Percentiles rank a stretch among this genome's conserved stretches.
Evolutionary conservation across 768 basidiomycete species (phyloP).

Genomic region (Clitopilus hobsonii): DNA sequence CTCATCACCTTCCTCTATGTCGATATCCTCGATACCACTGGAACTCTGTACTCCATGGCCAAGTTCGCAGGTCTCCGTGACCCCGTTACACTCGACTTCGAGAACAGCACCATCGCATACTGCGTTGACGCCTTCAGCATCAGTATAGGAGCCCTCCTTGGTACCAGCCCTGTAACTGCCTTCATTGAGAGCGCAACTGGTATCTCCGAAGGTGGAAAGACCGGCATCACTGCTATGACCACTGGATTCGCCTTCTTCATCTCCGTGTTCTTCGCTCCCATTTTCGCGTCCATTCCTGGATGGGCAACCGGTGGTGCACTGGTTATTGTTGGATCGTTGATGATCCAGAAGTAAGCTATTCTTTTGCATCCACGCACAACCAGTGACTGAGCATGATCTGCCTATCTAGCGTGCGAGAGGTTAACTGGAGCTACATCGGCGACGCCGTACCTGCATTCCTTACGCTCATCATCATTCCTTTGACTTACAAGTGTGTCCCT

Average conservation of each 20-base stretch:
- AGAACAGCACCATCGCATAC: conserved; percentile 77
- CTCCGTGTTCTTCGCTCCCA: conserved; percentile 83
- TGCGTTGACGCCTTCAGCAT: conserved; percentile 81
- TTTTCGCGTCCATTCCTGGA: conserved; percentile 81
- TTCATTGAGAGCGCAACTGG: conserved; percentile 83
- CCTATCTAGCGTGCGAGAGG: conserved; percentile 57
- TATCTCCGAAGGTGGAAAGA: conserved; percentile 84
- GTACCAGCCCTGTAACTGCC: conserved; percentile 78
- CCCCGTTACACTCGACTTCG: conserved; percentile 81
- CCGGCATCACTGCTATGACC: conserved; percentile 73
- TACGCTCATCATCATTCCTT: conserved; percentile 72
- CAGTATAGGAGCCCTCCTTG: conserved; percentile 76
- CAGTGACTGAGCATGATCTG: not conserved
- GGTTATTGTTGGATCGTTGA: conserved; percentile 81
- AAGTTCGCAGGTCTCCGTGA: conserved; percentile 88
- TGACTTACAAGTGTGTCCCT: conserved; percentile 64
- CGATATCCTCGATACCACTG: conserved; percentile 64
- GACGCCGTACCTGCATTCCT: conserved; percentile 87
- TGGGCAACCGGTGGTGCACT: conserved; percentile 89
- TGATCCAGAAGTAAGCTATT: conserved; percentile 72
- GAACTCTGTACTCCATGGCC: conserved; percentile 88
- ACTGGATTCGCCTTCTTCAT: conserved; percentile 77
- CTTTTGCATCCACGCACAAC: not conserved
- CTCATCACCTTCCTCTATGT: conserved; percentile 88
- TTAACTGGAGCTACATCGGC: conserved; percentile 88